Evolutionary conservation across 768 basidiomycete species (phyloP), one percentile per base, ranked within the genome.

Genomic region (Exsudoporus frostii): DNA sequence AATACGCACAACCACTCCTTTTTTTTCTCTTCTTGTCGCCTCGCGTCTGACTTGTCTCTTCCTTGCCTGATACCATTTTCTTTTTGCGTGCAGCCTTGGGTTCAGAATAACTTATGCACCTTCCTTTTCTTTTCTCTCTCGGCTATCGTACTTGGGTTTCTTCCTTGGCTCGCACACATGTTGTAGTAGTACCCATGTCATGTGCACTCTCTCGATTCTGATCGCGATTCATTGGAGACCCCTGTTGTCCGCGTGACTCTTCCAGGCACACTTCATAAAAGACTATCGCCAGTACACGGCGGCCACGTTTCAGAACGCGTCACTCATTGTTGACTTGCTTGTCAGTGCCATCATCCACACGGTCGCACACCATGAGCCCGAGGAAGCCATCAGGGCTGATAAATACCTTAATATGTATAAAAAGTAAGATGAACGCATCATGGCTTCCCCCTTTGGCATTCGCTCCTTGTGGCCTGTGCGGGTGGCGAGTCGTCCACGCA

Each of bases 171-270:
- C 29, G 54, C 61, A 63, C 61, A 36, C 60, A 61, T 65, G 62
- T 48, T 25, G 65, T 66, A 62, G 49, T 57, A 65, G 65, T 66
- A 64, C 54, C 19, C 60, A 66, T 65, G 59, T 43, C 48, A 50
- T 62, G 60, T 56, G 61, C 51, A 22, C 11, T 43, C 7, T 17
- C 19, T 24, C 17, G 24, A 24, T 36, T 50, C 33, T 25, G 46
- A 30, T 39, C 19, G 29, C 33, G 36, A 13, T 36, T 33, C n/a
- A 25, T 34, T 42, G 45, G 24, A 39, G n/a, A 17, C 13, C 33
- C 33, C 36, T 51, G 15, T 34, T 20, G 27, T 19, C 40, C n/a
- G 38, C 30, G 32, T 52, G 25, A 19, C 24, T 9, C n/a, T n/a
- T n/a, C 22, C 51, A 52, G 51, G 51, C 37, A 39, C 51, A 30